Conservation (phyloP, 129 eudicot genomes). For the Dittrichia graveolens region DNA sequence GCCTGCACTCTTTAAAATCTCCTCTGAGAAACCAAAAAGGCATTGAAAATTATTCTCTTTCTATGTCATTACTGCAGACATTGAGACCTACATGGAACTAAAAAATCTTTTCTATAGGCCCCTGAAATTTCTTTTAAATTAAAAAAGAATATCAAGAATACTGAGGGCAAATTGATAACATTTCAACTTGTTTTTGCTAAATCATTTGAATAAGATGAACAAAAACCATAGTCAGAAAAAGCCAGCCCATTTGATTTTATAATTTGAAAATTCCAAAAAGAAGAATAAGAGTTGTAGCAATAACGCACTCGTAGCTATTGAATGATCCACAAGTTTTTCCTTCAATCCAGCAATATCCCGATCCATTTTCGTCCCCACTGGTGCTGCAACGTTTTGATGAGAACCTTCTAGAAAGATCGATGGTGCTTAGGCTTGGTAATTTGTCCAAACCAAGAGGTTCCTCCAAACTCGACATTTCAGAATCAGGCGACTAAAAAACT, state of each 20-base stretch:
- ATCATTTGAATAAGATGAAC: background rate
- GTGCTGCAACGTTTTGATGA: conserved; percentile 89
- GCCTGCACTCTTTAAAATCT: conserved; percentile 53
- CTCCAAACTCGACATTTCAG: conserved; percentile 85
- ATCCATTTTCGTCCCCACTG: conserved; percentile 54
- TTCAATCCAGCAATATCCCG: conserved; percentile 79
- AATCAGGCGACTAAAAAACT: conserved; percentile 5
- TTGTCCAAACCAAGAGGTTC: conserved; percentile 87
- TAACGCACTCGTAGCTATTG: conserved; percentile 69
- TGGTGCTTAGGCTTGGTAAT: conserved; percentile 80
- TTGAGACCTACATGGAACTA: no score
- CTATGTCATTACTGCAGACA: no score
- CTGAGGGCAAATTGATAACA: background rate
- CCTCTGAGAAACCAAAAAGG: conserved; percentile 47
- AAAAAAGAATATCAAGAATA: background rate
- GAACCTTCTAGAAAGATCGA: conserved; percentile 61
- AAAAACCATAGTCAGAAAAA: no score
- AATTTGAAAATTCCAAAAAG: background rate
- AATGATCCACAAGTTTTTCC: conserved; percentile 69
- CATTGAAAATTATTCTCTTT: no score
- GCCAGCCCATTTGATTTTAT: background rate
- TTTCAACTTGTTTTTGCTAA: background rate
- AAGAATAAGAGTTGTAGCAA: background rate
- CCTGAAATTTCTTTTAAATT: no score
- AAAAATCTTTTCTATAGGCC: no score